Evolutionary conservation across 352 stramenopile species (phyloP).

Genomic region (Phytopythium mirpurense): DNA sequence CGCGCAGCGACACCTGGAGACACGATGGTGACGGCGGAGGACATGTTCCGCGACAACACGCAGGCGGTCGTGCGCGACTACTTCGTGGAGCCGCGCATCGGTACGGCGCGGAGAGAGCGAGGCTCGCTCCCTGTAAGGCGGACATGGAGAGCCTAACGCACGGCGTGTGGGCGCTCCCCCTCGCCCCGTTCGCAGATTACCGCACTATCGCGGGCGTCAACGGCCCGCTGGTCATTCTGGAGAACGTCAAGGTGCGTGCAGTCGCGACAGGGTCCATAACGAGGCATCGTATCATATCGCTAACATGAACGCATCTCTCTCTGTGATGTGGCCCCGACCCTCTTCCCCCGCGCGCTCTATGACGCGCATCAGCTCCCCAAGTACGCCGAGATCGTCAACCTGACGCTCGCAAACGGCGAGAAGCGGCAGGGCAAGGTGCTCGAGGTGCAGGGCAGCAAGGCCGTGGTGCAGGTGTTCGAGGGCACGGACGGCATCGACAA

Average conservation of each 20-base stretch:
- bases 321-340: too few species aligned
- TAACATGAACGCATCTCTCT: neutral
- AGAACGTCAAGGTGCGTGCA: slow-evolving; percentile 97
- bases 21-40: slow-evolving; percentile 55
- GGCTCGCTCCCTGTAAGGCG: too few species aligned
- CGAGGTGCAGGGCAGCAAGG: slow-evolving; percentile 96
- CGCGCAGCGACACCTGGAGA: neutral
- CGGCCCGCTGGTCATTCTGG: slow-evolving; percentile 97
- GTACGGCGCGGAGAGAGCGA: slow-evolving; percentile 22
- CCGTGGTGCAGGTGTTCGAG: slow-evolving; percentile 97
- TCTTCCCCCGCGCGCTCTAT: too few species aligned
- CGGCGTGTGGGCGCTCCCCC: slow-evolving; percentile 10
- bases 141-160: neutral
- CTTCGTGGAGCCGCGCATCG: slow-evolving; percentile 80
- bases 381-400: slow-evolving; percentile 99
- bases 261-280: too few species aligned
- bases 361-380: slow-evolving; percentile 94
- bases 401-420: slow-evolving; percentile 96
- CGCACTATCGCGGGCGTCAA: slow-evolving; percentile 98
- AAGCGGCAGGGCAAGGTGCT: slow-evolving; percentile 92
- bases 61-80: slow-evolving; percentile 83
- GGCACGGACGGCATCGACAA: slow-evolving; percentile 99
- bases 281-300: too few species aligned
- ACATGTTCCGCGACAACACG: slow-evolving; percentile 70
- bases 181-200: slow-evolving; percentile 69